phyloP scores from a whole-genome alignment of 2,329 filamentous ascomycete genomes.

The Periconia sp. region DNA sequence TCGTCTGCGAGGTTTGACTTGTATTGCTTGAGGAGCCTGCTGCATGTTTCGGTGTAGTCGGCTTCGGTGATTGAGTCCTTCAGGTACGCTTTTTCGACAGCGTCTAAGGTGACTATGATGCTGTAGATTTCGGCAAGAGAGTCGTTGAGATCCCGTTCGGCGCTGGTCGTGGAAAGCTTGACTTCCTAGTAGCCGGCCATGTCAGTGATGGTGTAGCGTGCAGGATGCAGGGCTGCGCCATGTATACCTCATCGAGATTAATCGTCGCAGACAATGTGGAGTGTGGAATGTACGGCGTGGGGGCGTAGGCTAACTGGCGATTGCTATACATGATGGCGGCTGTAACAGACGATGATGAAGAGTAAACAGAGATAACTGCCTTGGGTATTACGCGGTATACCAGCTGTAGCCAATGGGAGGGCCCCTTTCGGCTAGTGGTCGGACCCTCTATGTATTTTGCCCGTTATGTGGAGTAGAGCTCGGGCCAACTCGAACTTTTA shows the following conservation, averaged over 20 bases:
- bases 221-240: conserved; percentile 4
- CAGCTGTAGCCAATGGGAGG: conserved; percentile 23
- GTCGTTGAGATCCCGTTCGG: conserved; percentile 91
- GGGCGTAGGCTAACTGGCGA: conserved; percentile 74
- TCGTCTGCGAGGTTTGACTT: conserved; percentile 92
- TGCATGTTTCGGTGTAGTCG: conserved; percentile 96
- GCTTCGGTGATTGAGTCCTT: conserved; percentile 90
- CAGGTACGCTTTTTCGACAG: conserved; percentile 93
- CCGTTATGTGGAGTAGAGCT: background rate
- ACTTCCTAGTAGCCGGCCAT: conserved; percentile 67
- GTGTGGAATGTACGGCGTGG: conserved; percentile 87
- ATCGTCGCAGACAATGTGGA: conserved; percentile 82
- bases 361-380: background rate
- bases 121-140: conserved; percentile 97
- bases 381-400: conserved; percentile 15
- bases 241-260: conserved; percentile 80
- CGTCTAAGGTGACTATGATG: conserved; percentile 93
- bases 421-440: no score
- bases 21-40: conserved; percentile 92
- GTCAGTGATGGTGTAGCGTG: conserved; percentile 4
- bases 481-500: conserved; percentile 2
- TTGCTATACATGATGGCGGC: conserved; percentile 48
- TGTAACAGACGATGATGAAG: background rate
- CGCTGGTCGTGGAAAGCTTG: conserved; percentile 81
- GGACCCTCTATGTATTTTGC: conserved; percentile 21